Evolutionary conservation across 495 filamentous ascomycete species (phyloP).

Genomic region (Parachaetomium inaequale): DNA sequence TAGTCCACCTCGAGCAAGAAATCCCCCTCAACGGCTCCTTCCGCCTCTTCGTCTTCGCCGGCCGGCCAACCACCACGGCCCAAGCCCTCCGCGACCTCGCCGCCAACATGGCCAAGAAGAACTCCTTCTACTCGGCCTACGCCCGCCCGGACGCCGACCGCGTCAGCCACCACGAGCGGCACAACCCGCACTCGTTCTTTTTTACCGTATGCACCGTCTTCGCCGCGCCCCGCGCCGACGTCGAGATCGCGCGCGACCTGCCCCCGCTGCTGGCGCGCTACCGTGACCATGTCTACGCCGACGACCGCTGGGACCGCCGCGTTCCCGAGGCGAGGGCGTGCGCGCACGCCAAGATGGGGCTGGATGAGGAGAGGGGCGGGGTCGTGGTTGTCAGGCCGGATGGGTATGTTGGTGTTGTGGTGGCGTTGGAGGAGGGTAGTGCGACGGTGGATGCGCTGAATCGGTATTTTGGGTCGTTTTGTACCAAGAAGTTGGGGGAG

Average conservation of each 20-base stretch:
- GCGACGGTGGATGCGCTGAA: conserved; percentile 80
- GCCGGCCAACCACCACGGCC: conserved; percentile 56
- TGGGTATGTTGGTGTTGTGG: conserved; percentile 76
- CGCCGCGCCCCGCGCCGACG: conserved; percentile 55
- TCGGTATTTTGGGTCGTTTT: conserved; percentile 72
- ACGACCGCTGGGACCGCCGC: conserved; percentile 71
- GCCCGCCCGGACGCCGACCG: conserved; percentile 54
- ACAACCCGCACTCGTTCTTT: conserved; percentile 80
- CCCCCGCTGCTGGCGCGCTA: conserved; percentile 69
- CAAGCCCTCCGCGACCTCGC: conserved; percentile 67
- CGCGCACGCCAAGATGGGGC: conserved; percentile 83
- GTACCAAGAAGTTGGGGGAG: conserved; percentile 39
- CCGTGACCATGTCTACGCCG: conserved; percentile 78
- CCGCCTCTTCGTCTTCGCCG: conserved; percentile 79
- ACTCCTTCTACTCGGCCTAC: conserved; percentile 67
- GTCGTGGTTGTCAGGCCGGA: conserved; percentile 82
- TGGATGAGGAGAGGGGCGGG: conserved; percentile 68
- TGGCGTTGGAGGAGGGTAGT: conserved; percentile 66
- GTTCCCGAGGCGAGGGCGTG: conserved; percentile 65
- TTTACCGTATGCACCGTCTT: conserved; percentile 75
- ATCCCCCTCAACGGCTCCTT: conserved; percentile 83
- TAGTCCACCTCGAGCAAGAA: conserved; percentile 83
- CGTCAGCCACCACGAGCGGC: conserved; percentile 73
- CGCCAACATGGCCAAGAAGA: conserved; percentile 56
- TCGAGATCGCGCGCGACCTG: conserved; percentile 63